Base-by-base conservation (phyloP, 2,329 filamentous ascomycete genomes). In the Nigrospora sphaerica region DNA sequence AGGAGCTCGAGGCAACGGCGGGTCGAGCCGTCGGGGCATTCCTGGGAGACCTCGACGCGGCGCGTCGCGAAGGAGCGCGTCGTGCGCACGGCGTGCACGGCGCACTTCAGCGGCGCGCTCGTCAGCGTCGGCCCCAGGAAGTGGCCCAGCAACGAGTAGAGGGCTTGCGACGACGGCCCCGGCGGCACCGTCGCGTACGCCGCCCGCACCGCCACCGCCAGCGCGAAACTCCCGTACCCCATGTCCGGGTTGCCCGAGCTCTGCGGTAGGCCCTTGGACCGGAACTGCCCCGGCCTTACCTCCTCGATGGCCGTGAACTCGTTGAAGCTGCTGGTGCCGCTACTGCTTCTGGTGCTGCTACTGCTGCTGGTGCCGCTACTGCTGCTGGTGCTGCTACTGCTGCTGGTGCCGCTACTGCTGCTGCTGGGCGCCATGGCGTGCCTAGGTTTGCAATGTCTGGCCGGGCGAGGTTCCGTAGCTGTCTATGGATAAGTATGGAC, bases 1-100 rank as follows among this genome's bases (percentile, higher is more conserved):
- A 71, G 52, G 1, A 73, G 54, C 43, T 73, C 64, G 32, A 75
- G 50, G 42, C 69, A 73, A 0, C 58, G 45, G 19, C 74, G 64
- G 6, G 57, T 47, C 4, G 33, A 35, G 10, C 66, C 68, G 42
- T 67, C 57, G 0, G 65, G 54, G n/a, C 62, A 62, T 19, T 57
- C 52, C 46, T 77, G 74, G 43, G 58, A 65, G 23, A 75, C 63
- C 47, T 70, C 62, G 4, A 77, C 66, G 4, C 69, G 60, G 2
- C 71, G 62, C 0, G 73, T 77, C 3, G 67, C 67, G 45, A 77
- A 77, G 1, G 70, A 70, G 13, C 67, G 62, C 1, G 74, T 75
- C 42, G 70, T 65, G 12, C 74, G 63, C 2, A 66, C 60, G n/a
- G 50, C 52, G 16, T 59, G 57, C 2, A 73, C 67, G 4, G 51